These are phyloP conservation scores for Protomyces lactucae-debilis DNA, from an alignment of 1,139 yeast genomes.

Conservation along the genomic window DNA sequence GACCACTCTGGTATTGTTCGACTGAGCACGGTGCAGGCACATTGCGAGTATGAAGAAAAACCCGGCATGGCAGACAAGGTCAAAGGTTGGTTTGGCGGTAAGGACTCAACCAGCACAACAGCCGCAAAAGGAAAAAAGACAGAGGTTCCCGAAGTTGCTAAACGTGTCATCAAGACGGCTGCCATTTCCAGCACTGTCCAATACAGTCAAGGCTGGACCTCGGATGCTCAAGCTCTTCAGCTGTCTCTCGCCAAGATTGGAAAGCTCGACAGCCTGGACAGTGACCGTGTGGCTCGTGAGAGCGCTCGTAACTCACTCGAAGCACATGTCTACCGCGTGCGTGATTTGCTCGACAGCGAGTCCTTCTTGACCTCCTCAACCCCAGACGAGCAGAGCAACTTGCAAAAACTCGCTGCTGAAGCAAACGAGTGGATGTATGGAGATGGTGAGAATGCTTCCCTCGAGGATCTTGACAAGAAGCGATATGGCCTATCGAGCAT, in stretches of 20 bases:
- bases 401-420: slow-evolving; percentile 24
- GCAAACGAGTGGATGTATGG: slow-evolving; percentile 72
- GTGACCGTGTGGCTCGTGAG: slow-evolving; percentile 38
- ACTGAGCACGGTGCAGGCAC: background rate
- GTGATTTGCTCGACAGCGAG: slow-evolving; percentile 34
- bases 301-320: slow-evolving; percentile 40
- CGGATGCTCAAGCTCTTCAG: slow-evolving; percentile 38
- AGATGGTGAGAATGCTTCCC: slow-evolving; percentile 56
- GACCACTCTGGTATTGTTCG: slow-evolving; percentile 22
- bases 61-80: slow-evolving; percentile 16
- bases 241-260: slow-evolving; percentile 36
- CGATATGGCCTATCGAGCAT: slow-evolving; percentile 38
- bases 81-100: slow-evolving; percentile 19
- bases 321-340: slow-evolving; percentile 38
- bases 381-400: slow-evolving; percentile 30
- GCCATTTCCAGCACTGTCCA: slow-evolving; percentile 31
- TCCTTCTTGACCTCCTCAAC: slow-evolving; percentile 28
- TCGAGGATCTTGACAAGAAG: slow-evolving; percentile 44
- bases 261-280: slow-evolving; percentile 37
- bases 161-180: slow-evolving; percentile 29
- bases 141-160: slow-evolving; percentile 23
- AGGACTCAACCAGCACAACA: slow-evolving; percentile 2
- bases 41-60: slow-evolving; percentile 15
- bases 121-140: slow-evolving; percentile 4
- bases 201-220: slow-evolving; percentile 36